phyloP scores from a whole-genome alignment of 139 green algal genomes.

The Tetratostichococcus sp. region DNA sequence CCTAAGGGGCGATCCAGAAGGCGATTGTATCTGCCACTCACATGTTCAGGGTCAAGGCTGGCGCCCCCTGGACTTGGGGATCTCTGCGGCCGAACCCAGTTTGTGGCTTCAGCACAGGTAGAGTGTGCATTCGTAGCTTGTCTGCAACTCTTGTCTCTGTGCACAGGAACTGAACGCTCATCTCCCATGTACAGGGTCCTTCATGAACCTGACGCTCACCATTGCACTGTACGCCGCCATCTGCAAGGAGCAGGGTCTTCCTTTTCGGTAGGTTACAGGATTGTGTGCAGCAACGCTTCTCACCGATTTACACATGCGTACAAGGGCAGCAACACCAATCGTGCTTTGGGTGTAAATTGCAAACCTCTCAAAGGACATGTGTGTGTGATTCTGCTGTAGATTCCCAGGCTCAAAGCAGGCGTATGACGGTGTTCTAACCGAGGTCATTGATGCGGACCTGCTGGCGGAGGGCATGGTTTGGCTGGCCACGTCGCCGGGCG shows the following conservation, averaged over 20 bases:
- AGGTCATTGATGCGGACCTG: conserved; percentile 34
- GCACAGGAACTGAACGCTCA: too few species aligned
- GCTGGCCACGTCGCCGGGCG: conserved; percentile 21
- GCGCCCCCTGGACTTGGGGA: conserved; percentile 12
- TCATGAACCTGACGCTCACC: conserved; percentile 20
- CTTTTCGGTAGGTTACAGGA: not conserved
- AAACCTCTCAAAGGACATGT: too few species aligned
- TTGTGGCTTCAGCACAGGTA: conserved; percentile 13
- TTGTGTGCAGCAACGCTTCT: not conserved
- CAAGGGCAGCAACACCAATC: too few species aligned
- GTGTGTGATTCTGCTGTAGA: not conserved
- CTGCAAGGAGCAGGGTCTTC: conserved; percentile 20
- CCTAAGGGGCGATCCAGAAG: too few species aligned
- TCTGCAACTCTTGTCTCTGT: not conserved
- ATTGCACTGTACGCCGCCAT: conserved; percentile 16
- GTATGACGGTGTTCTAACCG: conserved; percentile 15
- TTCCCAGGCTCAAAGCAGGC: conserved; percentile 8
- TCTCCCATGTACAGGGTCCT: not conserved
- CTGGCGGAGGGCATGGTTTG: conserved; percentile 27
- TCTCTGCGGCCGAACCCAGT: conserved; percentile 25
- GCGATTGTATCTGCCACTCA: too few species aligned
- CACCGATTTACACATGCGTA: too few species aligned
- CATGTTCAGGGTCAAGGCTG: not conserved
- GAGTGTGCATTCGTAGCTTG: not conserved
- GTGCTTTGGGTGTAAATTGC: too few species aligned